Conservation (phyloP, 257 asterid species). For the Nicotiana otophora region DNA sequence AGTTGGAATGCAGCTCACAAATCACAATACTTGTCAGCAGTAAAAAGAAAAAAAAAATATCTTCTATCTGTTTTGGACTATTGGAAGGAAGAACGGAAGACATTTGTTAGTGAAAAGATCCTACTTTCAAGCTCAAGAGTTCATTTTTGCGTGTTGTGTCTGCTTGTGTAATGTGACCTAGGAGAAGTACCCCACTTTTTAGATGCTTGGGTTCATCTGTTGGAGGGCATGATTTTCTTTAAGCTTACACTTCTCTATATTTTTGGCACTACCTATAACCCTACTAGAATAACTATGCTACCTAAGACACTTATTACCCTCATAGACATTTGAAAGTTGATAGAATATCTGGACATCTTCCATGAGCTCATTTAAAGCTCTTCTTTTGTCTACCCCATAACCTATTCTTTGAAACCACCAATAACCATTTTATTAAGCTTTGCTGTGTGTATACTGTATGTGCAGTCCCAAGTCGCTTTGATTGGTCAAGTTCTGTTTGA, state of each 20-base stretch:
- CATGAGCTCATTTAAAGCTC: neutral
- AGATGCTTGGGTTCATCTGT: neutral
- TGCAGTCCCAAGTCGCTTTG: neutral
- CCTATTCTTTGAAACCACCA: neutral
- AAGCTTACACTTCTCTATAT: neutral
- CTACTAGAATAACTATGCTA: neutral
- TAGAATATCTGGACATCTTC: neutral
- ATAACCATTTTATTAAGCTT: neutral
- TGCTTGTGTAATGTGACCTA: neutral
- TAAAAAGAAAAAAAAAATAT: neutral
- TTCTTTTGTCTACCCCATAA: neutral
- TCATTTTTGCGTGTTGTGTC: neutral
- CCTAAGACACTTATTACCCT: neutral
- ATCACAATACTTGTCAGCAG: neutral
- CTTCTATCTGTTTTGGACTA: neutral
- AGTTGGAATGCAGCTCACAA: neutral
- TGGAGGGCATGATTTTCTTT: neutral
- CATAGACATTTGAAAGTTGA: neutral
- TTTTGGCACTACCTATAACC: neutral
- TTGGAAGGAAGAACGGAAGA: too few species aligned
- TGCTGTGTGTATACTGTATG: neutral
- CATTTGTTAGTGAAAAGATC: neutral
- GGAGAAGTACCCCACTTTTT: neutral
- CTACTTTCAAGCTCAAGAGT: neutral
- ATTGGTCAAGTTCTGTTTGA: neutral